Evolutionary conservation across 2,329 filamentous ascomycete genomes (phyloP).

Genomic region (Botrytis hyacinthi): DNA sequence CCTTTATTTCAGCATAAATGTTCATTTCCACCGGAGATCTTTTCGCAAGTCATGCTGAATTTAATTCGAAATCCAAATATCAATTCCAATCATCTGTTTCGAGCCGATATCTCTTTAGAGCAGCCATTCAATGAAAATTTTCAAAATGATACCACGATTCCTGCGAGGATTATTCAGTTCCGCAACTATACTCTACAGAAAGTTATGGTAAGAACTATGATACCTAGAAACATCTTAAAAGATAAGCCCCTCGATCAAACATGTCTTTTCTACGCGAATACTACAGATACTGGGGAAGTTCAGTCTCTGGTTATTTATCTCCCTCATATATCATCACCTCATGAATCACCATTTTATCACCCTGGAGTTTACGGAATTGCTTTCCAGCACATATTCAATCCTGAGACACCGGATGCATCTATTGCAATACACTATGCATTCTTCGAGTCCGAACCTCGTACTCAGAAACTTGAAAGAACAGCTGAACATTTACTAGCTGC

Average conservation of each 20-base stretch:
- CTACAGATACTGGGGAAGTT: conserved; percentile 33
- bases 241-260: conserved; percentile 79
- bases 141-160: conserved; percentile 36
- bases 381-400: conserved; percentile 68
- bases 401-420: conserved; percentile 44
- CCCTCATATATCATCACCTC: conserved; percentile 63
- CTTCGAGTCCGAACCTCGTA: conserved; percentile 42
- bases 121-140: conserved; percentile 39
- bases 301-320: conserved; percentile 70
- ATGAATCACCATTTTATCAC: conserved; percentile 83
- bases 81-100: conserved; percentile 74
- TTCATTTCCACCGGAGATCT: conserved; percentile 61
- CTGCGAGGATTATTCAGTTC: conserved; percentile 47
- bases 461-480: conserved; percentile 59
- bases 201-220: conserved; percentile 70
- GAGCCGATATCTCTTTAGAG: conserved; percentile 70
- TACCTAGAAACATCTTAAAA: conserved; percentile 76
- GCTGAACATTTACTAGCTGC: conserved; percentile 66
- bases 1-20: conserved; percentile 57
- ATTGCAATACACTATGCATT: conserved; percentile 62
- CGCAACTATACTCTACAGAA: conserved; percentile 51
- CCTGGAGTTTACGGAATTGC: conserved; percentile 72
- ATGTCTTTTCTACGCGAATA: conserved; percentile 64
- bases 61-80: conserved; percentile 76
- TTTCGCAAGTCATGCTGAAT: conserved; percentile 68